phyloP scores from a whole-genome alignment of 306 rosid species.

The Medicago ruthenica region DNA sequence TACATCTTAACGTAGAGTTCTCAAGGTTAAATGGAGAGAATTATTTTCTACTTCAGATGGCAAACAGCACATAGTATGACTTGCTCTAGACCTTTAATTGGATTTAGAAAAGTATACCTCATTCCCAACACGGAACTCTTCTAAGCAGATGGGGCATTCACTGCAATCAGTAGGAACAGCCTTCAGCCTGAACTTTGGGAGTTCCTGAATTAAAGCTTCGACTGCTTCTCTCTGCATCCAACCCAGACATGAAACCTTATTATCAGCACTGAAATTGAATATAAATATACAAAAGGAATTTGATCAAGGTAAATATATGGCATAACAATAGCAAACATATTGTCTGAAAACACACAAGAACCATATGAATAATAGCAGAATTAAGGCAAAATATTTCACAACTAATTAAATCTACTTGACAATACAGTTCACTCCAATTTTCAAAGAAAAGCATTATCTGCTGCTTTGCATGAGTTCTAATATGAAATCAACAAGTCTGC shows the following conservation, averaged over 20 bases:
- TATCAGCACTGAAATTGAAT: conserved; percentile 41
- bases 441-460: conserved; percentile 11
- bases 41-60: conserved; percentile 5
- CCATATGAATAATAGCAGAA: conserved; percentile 14
- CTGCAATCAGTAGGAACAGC: conserved; percentile 99
- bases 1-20: conserved; percentile 22
- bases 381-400: conserved; percentile 16
- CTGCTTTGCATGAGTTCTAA: conserved; percentile 24
- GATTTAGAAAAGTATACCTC: conserved; percentile 64
- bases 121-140: conserved; percentile 90
- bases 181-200: conserved; percentile 92
- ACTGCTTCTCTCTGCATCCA: conserved; percentile 92
- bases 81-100: conserved; percentile 12
- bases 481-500: conserved; percentile 23
- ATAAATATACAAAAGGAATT: conserved; percentile 5
- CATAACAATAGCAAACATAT: conserved; percentile 4
- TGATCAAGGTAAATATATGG: not conserved
- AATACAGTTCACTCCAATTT: conserved; percentile 21
- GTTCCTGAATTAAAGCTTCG: conserved; percentile 99
- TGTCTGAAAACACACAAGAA: conserved; percentile 6
- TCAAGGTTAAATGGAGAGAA: conserved; percentile 19
- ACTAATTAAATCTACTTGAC: not conserved
- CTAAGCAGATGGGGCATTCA: conserved; percentile 97
- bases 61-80: conserved; percentile 10
- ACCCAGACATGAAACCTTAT: conserved; percentile 43